phyloP scores from a whole-genome alignment of 2,329 filamentous ascomycete genomes.

The Daldinia sp. region DNA sequence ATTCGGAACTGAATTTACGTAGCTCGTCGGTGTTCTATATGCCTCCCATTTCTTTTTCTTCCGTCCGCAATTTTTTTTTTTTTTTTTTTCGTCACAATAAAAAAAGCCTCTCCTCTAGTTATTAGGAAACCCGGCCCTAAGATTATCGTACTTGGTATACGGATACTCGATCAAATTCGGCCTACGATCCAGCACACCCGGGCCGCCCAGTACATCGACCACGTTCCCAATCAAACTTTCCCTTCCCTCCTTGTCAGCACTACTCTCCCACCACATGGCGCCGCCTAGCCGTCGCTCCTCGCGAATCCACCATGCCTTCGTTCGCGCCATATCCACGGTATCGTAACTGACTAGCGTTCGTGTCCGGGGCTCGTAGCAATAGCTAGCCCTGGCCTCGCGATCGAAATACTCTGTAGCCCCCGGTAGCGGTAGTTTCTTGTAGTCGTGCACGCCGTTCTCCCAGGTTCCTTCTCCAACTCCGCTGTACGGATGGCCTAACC shows the following conservation, averaged over 20 bases:
- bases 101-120: slow-evolving; percentile 48
- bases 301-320: slow-evolving; percentile 80
- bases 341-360: slow-evolving; percentile 84
- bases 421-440: slow-evolving; percentile 81
- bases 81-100: neutral
- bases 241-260: slow-evolving; percentile 75
- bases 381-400: slow-evolving; percentile 74
- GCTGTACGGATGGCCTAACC: slow-evolving; percentile 74
- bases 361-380: slow-evolving; percentile 75
- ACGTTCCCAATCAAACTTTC: slow-evolving; percentile 77
- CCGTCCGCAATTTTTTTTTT: neutral
- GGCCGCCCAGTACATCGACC: slow-evolving; percentile 69
- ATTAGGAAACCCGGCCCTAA: slow-evolving; percentile 68
- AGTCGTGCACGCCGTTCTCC: slow-evolving; percentile 90
- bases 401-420: slow-evolving; percentile 76
- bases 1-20: too few relatives aligned
- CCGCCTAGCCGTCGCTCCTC: slow-evolving; percentile 76
- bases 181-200: slow-evolving; percentile 60
- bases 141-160: slow-evolving; percentile 76
- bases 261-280: slow-evolving; percentile 98
- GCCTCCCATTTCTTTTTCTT: too few relatives aligned
- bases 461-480: slow-evolving; percentile 84
- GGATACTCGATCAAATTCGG: slow-evolving; percentile 74
- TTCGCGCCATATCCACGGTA: slow-evolving; percentile 72
- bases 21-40: too few relatives aligned